Evolutionary conservation across 2,329 filamentous ascomycete species (phyloP).

Genomic region (Penicillium sp.): DNA sequence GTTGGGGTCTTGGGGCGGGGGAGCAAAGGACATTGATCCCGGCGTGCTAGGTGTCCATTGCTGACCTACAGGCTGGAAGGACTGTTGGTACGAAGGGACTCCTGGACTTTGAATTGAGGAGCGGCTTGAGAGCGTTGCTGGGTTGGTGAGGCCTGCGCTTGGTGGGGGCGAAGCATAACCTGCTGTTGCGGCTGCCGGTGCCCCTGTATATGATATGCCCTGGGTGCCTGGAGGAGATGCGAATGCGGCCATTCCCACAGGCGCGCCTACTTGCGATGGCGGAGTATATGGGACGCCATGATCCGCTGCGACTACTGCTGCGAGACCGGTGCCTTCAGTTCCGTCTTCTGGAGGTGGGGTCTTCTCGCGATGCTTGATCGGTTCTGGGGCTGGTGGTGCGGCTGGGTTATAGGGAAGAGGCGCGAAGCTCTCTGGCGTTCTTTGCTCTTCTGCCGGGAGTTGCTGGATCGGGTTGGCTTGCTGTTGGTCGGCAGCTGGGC

Average conservation of each 20-base stretch:
- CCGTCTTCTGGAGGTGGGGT: constrained; percentile 66
- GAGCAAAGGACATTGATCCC: constrained; percentile 33
- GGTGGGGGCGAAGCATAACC: constrained; percentile 42
- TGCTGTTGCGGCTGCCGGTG: constrained; percentile 20
- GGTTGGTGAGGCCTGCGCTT: constrained; percentile 36
- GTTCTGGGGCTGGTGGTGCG: constrained; percentile 67
- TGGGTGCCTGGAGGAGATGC: constrained; percentile 28
- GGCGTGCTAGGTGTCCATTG: constrained; percentile 15
- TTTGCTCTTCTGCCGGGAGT: constrained; percentile 25
- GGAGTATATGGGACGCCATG: constrained; percentile 38
- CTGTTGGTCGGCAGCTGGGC: constrained; percentile 21
- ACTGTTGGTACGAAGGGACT: constrained; percentile 34
- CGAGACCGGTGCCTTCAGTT: constrained; percentile 50
- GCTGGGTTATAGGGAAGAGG: constrained; percentile 69
- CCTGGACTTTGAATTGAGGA: constrained; percentile 33
- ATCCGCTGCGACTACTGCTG: constrained; percentile 47
- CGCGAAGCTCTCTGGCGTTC: constrained; percentile 44
- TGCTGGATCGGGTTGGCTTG: constrained; percentile 13
- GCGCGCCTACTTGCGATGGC: constrained; percentile 29
- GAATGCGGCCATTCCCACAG: constrained; percentile 21
- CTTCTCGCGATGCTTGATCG: constrained; percentile 67
- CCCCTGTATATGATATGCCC: constrained; percentile 27
- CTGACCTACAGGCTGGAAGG: constrained; percentile 22
- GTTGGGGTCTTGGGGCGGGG: constrained; percentile 29
- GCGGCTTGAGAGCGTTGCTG: constrained; percentile 29